Evolutionary conservation across 805 yeast genomes (phyloP), one percentile per base, ranked within the genome.

Genomic region (Debaryomyces tyrocola): DNA sequence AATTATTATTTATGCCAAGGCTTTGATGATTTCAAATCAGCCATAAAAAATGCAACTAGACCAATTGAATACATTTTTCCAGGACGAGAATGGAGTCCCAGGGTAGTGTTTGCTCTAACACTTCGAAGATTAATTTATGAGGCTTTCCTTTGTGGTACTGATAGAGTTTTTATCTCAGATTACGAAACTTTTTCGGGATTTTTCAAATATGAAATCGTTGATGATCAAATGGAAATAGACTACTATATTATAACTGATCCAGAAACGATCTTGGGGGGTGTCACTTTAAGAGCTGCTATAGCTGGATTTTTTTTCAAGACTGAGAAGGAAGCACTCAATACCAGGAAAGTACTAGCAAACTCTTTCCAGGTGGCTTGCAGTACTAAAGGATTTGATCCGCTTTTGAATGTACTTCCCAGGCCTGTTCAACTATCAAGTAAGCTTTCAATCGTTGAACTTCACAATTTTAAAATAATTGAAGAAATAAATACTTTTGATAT

Each of bases 171-270:
- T 17, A 33, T 31, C 24, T 40, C 43, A 33, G 43, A 40, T 24
- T 36, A 40, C 14, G 31, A 40, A 20, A 33, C 4, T 20, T 31
- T 44, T 18, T 44, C 43, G 9, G 43, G 46, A 15, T 44, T 44
- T 20, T 44, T 43, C 29, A 28, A 37, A 21, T 44, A 44, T 20
- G 34, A 44, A 12, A 27, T 28, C 29, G 43, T 20, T 6, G 24
- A 33, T 38, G 37, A 24, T 15, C 33, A 38, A 34, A 44, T 44
- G 46, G 31, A 6, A 6, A 44, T 44, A 38, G 37, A 44, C 20
- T 44, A 44, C 28, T 43, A 37, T 39, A 14, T 38, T 29, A 37
- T 44, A 3, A 39, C 38, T 34, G 43, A 44, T 15, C 46, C 46
- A 37, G 46, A 44, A 17, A 39, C 46, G 38, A 43, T 38, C n/a